Base-by-base conservation (phyloP, 208 protist genomes). In the Acanthamoeba royreba region DNA sequence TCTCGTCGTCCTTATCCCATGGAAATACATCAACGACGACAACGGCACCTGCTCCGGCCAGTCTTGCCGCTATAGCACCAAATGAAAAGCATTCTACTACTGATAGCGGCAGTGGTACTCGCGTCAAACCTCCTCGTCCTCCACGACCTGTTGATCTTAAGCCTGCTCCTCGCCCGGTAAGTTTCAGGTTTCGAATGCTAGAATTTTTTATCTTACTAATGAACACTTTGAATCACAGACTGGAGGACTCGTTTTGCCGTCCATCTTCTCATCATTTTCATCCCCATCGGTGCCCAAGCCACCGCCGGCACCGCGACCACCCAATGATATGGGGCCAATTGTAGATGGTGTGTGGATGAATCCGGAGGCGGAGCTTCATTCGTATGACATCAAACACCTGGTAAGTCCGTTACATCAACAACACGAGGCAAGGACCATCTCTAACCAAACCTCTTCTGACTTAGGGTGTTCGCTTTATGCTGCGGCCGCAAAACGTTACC, bases 401-500 rank as follows among this genome's bases (percentile, higher is more conserved):
- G 83, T 90, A 66, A 19, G 4, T 49, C n/a, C 4, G 7, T 3
- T 45, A 47, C 5, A 1, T 83, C 40, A 8, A 35, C 42, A 40
- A 40, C 5, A 15, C 22, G 11, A 11, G 25, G 43, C 31, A 42
- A 13, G 11, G 15, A 40, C n/a, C n/a, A n/a, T n/a, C n/a, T n/a
- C n/a, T n/a, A n/a, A n/a, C n/a, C n/a, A n/a, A n/a, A n/a, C n/a
- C n/a, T n/a, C n/a, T n/a, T 89, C 61, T 43, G 9, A 33, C 8
- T 40, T 40, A 90, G 83, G 83, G 83, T 33, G 83, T 90, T 7
- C 83, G 83, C 19, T 90, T 90, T 38, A 0, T 90, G 83, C 83
- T 90, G 46, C 28, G 42, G 40, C 83, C 83, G 43, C 83, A 90
- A 35, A 90, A 90, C 47, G 83, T 90, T 8, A 66, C 52, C 46